A percentile compares a stretch with the other conserved stretches of the same genome.
Conservation (phyloP, 805 yeast species). For the Saturnispora halmiae region DNA sequence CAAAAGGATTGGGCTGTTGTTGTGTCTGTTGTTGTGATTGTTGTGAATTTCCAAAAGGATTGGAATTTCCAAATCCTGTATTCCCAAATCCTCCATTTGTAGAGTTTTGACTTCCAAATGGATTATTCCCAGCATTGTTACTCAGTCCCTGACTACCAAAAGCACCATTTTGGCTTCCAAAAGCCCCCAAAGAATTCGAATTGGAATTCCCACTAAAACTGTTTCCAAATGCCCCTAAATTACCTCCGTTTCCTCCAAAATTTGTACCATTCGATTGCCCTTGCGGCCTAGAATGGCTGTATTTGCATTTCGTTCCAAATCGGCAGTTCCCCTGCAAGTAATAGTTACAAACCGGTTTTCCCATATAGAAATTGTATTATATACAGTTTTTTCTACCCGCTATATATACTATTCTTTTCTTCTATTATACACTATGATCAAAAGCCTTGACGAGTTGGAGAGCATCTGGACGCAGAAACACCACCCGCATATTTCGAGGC, state of each 20-base stretch:
- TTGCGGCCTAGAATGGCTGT: neutral
- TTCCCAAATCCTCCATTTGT: neutral
- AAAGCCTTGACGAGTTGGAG: neutral
- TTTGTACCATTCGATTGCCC: neutral
- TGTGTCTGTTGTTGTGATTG: neutral
- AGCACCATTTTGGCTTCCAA: neutral
- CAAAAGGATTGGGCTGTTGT: neutral
- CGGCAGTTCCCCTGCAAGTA: constrained; percentile 2
- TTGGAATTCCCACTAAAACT: neutral
- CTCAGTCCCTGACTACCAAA: no score
- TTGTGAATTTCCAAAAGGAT: constrained; percentile 2
- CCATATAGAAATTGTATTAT: neutral
- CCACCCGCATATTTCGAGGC: constrained; percentile 1
- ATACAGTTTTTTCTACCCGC: neutral
- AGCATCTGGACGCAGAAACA: constrained; percentile 5
- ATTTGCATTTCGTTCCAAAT: constrained; percentile 3
- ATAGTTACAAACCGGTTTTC: constrained; percentile 2
- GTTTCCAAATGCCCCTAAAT: constrained; percentile 4
- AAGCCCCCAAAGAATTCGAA: neutral
- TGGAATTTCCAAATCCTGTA: neutral
- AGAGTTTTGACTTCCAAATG: neutral
- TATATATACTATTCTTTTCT: neutral
- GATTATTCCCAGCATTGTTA: neutral
- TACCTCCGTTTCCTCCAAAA: neutral
- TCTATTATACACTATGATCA: neutral